Evolutionary conservation across 129 eudicot genomes (phyloP).

Genomic region (Daucus carota): DNA sequence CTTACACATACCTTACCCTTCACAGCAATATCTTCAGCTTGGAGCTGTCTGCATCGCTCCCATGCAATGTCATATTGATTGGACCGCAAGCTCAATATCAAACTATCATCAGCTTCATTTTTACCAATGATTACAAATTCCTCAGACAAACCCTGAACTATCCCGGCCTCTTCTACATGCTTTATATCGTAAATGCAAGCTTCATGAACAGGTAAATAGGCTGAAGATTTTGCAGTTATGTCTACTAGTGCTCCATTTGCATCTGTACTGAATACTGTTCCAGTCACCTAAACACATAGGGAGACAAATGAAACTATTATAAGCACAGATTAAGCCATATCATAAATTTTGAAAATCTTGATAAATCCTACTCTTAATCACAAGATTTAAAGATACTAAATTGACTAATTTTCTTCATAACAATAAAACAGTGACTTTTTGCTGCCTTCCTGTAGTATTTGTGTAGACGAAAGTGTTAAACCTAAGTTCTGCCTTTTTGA

Average conservation of each 20-base stretch:
- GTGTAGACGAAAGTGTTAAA: no score
- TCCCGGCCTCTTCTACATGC: conserved; percentile 80
- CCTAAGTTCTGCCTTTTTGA: background rate
- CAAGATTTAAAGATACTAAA: background rate
- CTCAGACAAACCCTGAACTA: conserved; percentile 60
- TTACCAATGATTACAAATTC: conserved; percentile 74
- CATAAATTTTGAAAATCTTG: background rate
- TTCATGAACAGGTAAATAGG: conserved; percentile 69
- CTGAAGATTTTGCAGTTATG: conserved; percentile 76
- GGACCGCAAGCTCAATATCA: conserved; percentile 62
- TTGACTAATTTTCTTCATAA: background rate
- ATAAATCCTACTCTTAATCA: background rate
- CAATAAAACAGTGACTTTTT: background rate
- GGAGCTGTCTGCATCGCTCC: conserved; percentile 95
- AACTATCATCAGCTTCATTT: conserved; percentile 67
- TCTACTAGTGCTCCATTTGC: conserved; percentile 76
- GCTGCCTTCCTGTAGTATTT: no score
- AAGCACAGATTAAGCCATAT: background rate
- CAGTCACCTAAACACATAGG: conserved; percentile 55
- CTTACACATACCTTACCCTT: conserved; percentile 65
- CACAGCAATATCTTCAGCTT: conserved; percentile 76
- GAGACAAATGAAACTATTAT: background rate
- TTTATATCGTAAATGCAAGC: conserved; percentile 55
- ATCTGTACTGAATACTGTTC: conserved; percentile 59
- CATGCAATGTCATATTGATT: conserved; percentile 79